Percentiles rank a stretch among this genome's conserved stretches.
These are phyloP conservation scores for Chlorella ohadii DNA, from an alignment of 139 green algal genomes.

Conservation along the genomic window DNA sequence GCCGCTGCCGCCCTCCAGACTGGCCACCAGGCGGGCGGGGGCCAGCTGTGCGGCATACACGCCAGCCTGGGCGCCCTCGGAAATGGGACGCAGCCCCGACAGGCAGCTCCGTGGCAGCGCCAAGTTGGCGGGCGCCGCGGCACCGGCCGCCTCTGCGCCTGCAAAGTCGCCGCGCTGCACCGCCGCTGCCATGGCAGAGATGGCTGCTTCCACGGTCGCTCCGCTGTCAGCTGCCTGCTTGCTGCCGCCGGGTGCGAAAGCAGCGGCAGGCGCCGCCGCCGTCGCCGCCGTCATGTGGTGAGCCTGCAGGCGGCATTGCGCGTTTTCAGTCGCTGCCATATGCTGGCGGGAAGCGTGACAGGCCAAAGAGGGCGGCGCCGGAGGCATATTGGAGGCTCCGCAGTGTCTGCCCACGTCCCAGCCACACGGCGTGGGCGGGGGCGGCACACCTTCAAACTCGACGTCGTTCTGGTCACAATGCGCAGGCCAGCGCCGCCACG, in stretches of 20 bases:
- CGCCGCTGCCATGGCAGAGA: constrained; percentile 42
- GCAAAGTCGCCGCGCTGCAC: constrained; percentile 54
- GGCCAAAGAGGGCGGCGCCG: no score
- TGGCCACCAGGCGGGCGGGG: constrained; percentile 14
- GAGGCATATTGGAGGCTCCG: no score
- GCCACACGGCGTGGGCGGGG: no score
- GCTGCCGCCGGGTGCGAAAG: neutral
- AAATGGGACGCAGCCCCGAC: constrained; percentile 1
- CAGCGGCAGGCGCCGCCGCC: neutral
- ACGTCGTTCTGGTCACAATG: no score
- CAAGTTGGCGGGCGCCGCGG: constrained; percentile 29
- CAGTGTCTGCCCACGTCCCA: no score
- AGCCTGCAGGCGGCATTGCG: no score
- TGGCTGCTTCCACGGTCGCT: neutral
- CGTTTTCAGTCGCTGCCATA: no score
- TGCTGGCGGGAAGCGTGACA: no score
- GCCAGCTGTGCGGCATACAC: constrained; percentile 40
- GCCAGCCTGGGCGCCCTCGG: constrained; percentile 51
- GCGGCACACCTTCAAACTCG: no score
- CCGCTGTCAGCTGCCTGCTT: neutral
- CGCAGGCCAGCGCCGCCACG: no score
- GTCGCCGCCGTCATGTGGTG: neutral
- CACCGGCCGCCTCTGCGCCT: constrained; percentile 37
- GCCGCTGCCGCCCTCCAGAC: neutral
- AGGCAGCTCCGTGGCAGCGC: constrained; percentile 32